Evolutionary conservation across 345 rosid genomes (phyloP).

Genomic region (Anastatica hierochuntica): DNA sequence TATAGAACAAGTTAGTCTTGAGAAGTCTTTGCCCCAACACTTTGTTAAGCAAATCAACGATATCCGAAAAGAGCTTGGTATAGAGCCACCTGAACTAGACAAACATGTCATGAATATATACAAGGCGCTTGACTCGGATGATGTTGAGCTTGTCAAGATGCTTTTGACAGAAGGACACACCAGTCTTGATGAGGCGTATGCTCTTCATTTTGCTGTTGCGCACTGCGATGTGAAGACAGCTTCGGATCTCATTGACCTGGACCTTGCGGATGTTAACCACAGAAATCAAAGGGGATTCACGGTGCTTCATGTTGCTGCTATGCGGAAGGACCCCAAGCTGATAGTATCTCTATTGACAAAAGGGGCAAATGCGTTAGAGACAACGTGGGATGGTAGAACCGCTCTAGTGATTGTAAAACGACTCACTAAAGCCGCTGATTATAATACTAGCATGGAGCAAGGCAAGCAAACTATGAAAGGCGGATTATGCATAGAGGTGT

Average conservation of each 20-base stretch:
- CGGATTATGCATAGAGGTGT: constrained; percentile 63
- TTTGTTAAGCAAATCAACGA: constrained; percentile 39
- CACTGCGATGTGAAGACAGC: constrained; percentile 73
- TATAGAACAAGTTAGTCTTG: constrained; percentile 47
- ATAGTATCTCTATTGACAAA: constrained; percentile 60
- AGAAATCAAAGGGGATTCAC: constrained; percentile 61
- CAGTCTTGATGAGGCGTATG: constrained; percentile 55
- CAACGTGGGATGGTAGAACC: constrained; percentile 62
- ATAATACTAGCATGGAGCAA: constrained; percentile 38
- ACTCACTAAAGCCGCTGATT: constrained; percentile 51
- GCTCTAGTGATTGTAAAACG: constrained; percentile 61
- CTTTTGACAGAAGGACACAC: constrained; percentile 58
- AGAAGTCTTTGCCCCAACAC: constrained; percentile 47
- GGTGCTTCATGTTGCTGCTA: constrained; percentile 73
- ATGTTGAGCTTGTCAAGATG: constrained; percentile 75
- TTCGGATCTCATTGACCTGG: constrained; percentile 61
- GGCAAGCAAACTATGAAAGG: constrained; percentile 53
- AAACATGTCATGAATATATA: constrained; percentile 56
- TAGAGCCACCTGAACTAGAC: constrained; percentile 30
- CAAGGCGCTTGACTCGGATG: constrained; percentile 79
- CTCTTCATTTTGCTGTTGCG: constrained; percentile 77
- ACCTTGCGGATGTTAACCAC: constrained; percentile 52
- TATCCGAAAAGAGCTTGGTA: constrained; percentile 33
- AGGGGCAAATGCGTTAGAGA: constrained; percentile 63
- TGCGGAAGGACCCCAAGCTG: constrained; percentile 70